A percentile compares a stretch with the other conserved stretches of the same genome.
Evolutionary conservation across 2,329 filamentous ascomycete species (phyloP).

Genomic region (Myriosclerotinia scirpicola): DNA sequence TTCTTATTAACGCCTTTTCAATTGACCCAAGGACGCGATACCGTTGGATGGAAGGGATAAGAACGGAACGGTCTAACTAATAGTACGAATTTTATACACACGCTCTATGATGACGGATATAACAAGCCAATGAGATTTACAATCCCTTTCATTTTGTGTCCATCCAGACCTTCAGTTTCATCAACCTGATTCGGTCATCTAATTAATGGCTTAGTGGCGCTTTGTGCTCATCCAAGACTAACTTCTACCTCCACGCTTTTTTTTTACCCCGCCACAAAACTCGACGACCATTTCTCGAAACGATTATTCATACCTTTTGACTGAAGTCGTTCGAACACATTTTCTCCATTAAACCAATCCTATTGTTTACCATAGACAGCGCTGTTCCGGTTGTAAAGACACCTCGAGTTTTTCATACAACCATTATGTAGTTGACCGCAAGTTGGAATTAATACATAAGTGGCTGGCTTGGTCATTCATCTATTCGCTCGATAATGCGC

Average conservation of each 20-base stretch:
- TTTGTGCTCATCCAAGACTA: constrained; percentile 2
- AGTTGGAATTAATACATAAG: constrained; percentile 6
- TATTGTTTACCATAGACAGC: background rate
- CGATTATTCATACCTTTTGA: background rate
- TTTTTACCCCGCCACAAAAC: constrained; percentile 2
- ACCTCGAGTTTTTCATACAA: constrained; percentile 9
- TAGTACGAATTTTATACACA: background rate
- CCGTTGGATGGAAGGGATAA: background rate
- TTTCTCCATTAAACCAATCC: background rate
- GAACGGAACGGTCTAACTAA: background rate
- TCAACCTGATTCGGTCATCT: background rate
- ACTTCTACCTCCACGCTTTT: background rate
- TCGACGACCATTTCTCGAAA: background rate
- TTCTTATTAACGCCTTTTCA: background rate
- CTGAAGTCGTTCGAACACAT: background rate
- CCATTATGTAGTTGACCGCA: background rate
- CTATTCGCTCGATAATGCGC: constrained; percentile 1
- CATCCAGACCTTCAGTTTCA: background rate
- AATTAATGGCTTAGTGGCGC: background rate
- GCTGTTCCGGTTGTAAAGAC: background rate
- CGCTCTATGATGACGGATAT: background rate
- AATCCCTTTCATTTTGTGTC: background rate
- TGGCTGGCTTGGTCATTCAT: background rate
- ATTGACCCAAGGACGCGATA: background rate
- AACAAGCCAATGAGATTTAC: background rate